phyloP scores from a whole-genome alignment of 371 early-diverging fungal genomes.

The Agmasoma carcini region DNA sequence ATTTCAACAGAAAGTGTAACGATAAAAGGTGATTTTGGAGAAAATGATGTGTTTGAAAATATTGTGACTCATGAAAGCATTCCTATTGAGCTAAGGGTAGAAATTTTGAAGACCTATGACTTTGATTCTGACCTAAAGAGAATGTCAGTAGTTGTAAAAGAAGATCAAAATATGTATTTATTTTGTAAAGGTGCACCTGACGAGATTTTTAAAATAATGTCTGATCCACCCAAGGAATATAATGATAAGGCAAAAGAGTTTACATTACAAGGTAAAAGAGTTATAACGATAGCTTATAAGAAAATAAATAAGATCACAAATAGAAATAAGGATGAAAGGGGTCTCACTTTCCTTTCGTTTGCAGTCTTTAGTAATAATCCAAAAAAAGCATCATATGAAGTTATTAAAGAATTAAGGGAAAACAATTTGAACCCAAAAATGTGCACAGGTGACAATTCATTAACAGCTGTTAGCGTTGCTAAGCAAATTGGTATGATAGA shows the following conservation, averaged over 20 bases:
- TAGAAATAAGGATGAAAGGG: constrained; percentile 55
- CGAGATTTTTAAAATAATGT: constrained; percentile 23
- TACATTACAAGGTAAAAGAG: constrained; percentile 45
- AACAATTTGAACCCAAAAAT: constrained; percentile 83
- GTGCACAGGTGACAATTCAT: constrained; percentile 93
- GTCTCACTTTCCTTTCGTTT: constrained; percentile 74
- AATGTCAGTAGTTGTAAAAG: constrained; percentile 71
- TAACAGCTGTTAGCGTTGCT: constrained; percentile 88
- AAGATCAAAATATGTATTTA: constrained; percentile 50
- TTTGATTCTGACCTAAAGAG: constrained; percentile 75
- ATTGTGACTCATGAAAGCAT: background rate
- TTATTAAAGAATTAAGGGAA: constrained; percentile 64
- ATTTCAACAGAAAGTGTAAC: constrained; percentile 55
- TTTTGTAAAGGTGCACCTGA: constrained; percentile 53
- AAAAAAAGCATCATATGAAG: constrained; percentile 66
- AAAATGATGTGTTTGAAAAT: background rate
- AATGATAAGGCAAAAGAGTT: constrained; percentile 34
- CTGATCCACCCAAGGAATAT: constrained; percentile 26
- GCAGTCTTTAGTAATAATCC: constrained; percentile 94
- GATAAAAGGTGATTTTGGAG: constrained; percentile 10
- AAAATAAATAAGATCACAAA: background rate
- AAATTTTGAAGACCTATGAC: constrained; percentile 67
- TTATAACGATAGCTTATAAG: constrained; percentile 50
- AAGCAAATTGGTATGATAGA: constrained; percentile 68
- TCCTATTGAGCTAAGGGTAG: background rate